Evolutionary conservation across 1,284 basidiomycete genomes (phyloP), one percentile per base, ranked within the genome.

Genomic region (Exsudoporus floridanus): DNA sequence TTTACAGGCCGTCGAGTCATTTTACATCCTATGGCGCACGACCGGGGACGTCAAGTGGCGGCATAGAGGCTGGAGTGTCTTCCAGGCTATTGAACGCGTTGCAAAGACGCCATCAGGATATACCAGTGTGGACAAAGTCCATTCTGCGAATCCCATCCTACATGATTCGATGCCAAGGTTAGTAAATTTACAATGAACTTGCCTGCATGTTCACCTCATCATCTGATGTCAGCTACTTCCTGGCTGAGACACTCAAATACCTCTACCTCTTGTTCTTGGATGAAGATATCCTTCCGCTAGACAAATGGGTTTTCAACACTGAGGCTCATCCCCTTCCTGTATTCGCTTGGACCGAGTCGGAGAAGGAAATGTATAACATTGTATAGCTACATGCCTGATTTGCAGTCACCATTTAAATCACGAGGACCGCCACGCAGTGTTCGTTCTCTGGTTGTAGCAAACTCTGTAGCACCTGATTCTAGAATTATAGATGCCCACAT

Each of bases 231-330:
- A 88, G 86, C 53, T 88, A 81, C 69, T 89, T 84, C 72, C 69
- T 84, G 52, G 85, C 86, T 3, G 90, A 93, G 70, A 86, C 85
- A 49, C 69, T 88, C 51, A 87, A 88, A 65, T 88, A 87, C 61
- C 74, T 86, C 23, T 86, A 84, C 61, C 74, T 88, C 18, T 69
- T 84, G 55, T 87, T 85, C 65, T 69, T 67, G 36, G 78, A 83
- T 41, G 76, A 80, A 34, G 82, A 84, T 45, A 67, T 77, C 2
- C 57, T 90, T 46, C 83, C 87, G 10, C 69, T 92, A 40, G 82
- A 88, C 56, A 70, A 80, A 56, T 92, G 87, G 82, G 88, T 92
- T 30, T 87, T 94, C 67, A 94, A 92, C 66, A 94, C 92, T 4
- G 92, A 92, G 69, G 89, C 88, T 5, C 90, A 92, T 62, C 83